A percentile compares a stretch with the other conserved stretches of the same genome.
phyloP scores from a whole-genome alignment of 352 stramenopile species.

The Phytophthora cactorum region DNA sequence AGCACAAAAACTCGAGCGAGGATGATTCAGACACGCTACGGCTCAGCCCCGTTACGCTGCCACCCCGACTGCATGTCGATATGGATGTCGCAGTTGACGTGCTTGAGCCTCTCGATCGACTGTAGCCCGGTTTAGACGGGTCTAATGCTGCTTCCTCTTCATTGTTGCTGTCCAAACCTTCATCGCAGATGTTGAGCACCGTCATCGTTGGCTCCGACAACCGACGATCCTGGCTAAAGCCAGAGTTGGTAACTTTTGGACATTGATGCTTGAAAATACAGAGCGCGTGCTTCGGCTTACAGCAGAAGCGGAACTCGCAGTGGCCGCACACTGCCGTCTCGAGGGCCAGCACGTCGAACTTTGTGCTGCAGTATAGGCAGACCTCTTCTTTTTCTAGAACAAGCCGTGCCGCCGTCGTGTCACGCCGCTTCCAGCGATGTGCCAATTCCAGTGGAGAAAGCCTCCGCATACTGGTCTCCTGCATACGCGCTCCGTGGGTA shows the following conservation, averaged over 20 bases:
- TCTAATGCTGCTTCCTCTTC: constrained; percentile 21
- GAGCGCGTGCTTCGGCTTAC: constrained; percentile 42
- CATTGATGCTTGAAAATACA: constrained; percentile 80
- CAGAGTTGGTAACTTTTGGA: constrained; percentile 27
- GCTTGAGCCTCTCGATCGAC: constrained; percentile 35
- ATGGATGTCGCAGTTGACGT: constrained; percentile 22
- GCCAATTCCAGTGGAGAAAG: constrained; percentile 68
- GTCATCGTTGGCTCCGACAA: constrained; percentile 35
- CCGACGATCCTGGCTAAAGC: constrained; percentile 29
- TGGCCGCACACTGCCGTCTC: constrained; percentile 54
- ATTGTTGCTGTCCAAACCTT: constrained; percentile 27
- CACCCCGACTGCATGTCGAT: constrained; percentile 22
- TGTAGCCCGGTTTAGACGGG: constrained; percentile 7
- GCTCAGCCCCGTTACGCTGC: constrained; percentile 27
- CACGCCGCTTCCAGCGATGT: constrained; percentile 66
- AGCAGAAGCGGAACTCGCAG: constrained; percentile 74
- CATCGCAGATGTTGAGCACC: constrained; percentile 29
- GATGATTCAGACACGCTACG: constrained; percentile 50
- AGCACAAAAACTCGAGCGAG: constrained; percentile 59
- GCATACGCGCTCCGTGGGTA: constrained; percentile 48
- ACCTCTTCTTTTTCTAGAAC: constrained; percentile 76
- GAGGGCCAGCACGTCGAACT: constrained; percentile 68
- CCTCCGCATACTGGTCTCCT: constrained; percentile 38
- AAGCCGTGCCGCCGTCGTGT: constrained; percentile 66
- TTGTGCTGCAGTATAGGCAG: constrained; percentile 82